These are phyloP conservation scores for Helenozyma rhizophorensis DNA, from an alignment of 805 yeast genomes.

Conservation along the genomic window DNA sequence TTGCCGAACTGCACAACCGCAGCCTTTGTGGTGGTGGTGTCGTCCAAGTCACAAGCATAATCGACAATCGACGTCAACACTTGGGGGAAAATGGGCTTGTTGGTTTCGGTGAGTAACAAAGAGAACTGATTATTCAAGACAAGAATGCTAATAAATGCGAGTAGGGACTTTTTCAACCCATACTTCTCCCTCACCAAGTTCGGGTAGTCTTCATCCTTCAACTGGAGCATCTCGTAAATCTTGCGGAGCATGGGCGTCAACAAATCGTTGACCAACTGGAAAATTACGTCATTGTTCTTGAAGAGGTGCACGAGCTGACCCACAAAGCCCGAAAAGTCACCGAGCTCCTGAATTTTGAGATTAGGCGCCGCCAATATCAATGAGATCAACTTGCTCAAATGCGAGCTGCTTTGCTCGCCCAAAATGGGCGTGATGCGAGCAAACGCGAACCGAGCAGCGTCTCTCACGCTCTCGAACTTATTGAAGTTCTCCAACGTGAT, in stretches of 20 bases:
- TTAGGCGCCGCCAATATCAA: slow-evolving; percentile 51
- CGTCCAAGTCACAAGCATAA: slow-evolving; percentile 59
- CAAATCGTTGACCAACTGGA: slow-evolving; percentile 68
- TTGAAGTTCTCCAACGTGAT: slow-evolving; percentile 78
- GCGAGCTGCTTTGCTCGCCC: slow-evolving; percentile 38
- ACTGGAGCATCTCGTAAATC: slow-evolving; percentile 48
- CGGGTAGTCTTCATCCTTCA: slow-evolving; percentile 39
- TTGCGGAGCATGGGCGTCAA: slow-evolving; percentile 70
- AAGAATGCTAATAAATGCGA: slow-evolving; percentile 64
- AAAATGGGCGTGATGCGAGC: slow-evolving; percentile 81
- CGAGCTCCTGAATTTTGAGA: slow-evolving; percentile 59
- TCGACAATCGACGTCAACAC: slow-evolving; percentile 61
- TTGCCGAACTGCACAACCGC: slow-evolving; percentile 67
- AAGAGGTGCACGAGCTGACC: slow-evolving; percentile 85
- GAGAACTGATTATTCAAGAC: slow-evolving; percentile 77
- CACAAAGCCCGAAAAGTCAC: slow-evolving; percentile 78
- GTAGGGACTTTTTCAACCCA: slow-evolving; percentile 63
- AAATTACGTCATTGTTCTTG: slow-evolving; percentile 60
- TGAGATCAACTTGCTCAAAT: slow-evolving; percentile 68
- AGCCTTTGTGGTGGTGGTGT: slow-evolving; percentile 60
- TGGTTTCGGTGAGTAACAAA: slow-evolving; percentile 65
- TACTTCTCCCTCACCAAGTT: slow-evolving; percentile 64
- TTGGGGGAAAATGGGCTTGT: slow-evolving; percentile 55
- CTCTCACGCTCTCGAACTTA: slow-evolving; percentile 66
- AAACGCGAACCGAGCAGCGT: slow-evolving; percentile 80